These are phyloP conservation scores for Trichoderma polysporum DNA, from an alignment of 2,329 filamentous ascomycete species.

Conservation along the genomic window DNA sequence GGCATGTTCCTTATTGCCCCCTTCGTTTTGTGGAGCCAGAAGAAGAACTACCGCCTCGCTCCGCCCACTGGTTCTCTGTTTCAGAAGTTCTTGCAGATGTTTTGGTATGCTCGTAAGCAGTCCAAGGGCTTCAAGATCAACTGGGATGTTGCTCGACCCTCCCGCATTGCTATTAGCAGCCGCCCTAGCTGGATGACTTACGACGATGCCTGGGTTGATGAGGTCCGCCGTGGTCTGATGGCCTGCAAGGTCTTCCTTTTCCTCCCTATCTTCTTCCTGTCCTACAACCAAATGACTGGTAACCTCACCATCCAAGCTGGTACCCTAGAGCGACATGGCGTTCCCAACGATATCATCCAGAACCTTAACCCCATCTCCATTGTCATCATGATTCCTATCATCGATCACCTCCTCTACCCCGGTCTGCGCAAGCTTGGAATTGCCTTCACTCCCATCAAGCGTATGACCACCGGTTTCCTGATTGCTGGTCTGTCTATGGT, in stretches of 20 bases:
- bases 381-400: constrained; percentile 71
- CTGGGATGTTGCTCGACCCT: constrained; percentile 70
- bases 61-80: constrained; percentile 73
- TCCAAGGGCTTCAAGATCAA: constrained; percentile 64
- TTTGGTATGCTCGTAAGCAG: constrained; percentile 60
- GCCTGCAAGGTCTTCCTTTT: constrained; percentile 72
- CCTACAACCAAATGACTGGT: constrained; percentile 60
- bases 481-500: constrained; percentile 63
- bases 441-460: constrained; percentile 72
- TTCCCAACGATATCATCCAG: constrained; percentile 75
- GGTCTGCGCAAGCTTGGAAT: constrained; percentile 61
- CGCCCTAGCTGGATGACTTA: constrained; percentile 77
- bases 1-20: constrained; percentile 63
- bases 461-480: constrained; percentile 69
- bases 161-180: constrained; percentile 51
- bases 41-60: constrained; percentile 58
- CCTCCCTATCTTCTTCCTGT: constrained; percentile 62
- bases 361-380: constrained; percentile 75
- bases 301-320: constrained; percentile 64
- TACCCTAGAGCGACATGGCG: constrained; percentile 65
- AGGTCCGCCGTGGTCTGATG: constrained; percentile 67
- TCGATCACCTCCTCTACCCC: constrained; percentile 70
- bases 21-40: constrained; percentile 59
- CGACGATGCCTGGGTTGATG: constrained; percentile 80
- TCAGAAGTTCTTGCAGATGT: constrained; percentile 63